A percentile compares a stretch with the other conserved stretches of the same genome.
Conservation (phyloP, 257 asterid genomes). For the Solanum stenotomum region DNA sequence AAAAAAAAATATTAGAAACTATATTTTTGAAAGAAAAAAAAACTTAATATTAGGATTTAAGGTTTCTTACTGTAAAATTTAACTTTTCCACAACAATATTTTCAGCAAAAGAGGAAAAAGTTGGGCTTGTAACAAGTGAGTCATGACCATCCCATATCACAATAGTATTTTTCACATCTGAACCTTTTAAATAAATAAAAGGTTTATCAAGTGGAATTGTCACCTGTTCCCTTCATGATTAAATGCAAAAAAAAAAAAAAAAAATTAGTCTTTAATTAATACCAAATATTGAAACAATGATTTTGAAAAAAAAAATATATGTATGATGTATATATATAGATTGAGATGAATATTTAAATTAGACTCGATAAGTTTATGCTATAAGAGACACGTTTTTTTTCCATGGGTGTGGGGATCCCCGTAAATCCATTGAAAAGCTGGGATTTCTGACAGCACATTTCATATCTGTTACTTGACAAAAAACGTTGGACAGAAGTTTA, state of each 20-base stretch:
- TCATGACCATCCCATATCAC: slow-evolving; percentile 23
- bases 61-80: slow-evolving; percentile 9
- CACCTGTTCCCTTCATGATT: slow-evolving; percentile 28
- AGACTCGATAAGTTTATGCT: background rate
- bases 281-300: background rate
- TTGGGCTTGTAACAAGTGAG: slow-evolving; percentile 14
- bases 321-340: background rate
- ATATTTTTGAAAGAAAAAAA: background rate
- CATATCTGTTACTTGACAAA: background rate
- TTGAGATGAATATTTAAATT: background rate
- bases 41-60: background rate
- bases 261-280: background rate
- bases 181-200: slow-evolving; percentile 40
- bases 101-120: slow-evolving; percentile 34
- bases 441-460: background rate
- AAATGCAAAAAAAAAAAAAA: background rate
- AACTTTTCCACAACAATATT: slow-evolving; percentile 14
- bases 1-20: background rate
- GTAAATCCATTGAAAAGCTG: background rate
- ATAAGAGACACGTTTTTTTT: background rate
- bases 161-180: slow-evolving; percentile 13
- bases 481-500: background rate
- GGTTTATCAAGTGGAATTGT: slow-evolving; percentile 29
- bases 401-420: background rate
- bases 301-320: background rate